These are phyloP conservation scores for Epichloe baconii DNA, from an alignment of 2,329 filamentous ascomycete genomes.

Conservation along the genomic window DNA sequence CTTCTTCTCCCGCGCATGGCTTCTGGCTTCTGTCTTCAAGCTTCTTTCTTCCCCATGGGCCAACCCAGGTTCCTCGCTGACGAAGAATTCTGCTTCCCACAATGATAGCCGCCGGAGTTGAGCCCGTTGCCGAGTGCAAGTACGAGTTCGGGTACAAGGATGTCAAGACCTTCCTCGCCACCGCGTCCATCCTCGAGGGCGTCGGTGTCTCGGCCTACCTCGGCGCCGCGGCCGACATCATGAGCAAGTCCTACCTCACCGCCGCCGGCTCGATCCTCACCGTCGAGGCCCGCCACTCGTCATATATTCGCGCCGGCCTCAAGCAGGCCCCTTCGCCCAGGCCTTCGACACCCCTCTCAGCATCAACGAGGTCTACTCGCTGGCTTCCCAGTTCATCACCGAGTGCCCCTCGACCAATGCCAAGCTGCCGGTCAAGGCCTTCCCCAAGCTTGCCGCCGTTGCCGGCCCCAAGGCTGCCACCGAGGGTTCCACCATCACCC, in stretches of 20 bases:
- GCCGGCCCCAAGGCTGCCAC: conserved; percentile 12
- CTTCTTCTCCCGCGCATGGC: neutral
- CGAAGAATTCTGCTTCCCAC: no score
- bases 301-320: conserved; percentile 41
- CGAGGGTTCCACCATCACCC: conserved; percentile 14
- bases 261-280: conserved; percentile 50
- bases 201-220: conserved; percentile 51
- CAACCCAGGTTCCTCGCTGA: no score
- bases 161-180: conserved; percentile 44
- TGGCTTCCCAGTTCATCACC: conserved; percentile 50
- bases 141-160: conserved; percentile 49
- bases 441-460: conserved; percentile 31
- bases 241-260: conserved; percentile 41
- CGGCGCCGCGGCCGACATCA: conserved; percentile 47
- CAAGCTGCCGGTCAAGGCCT: conserved; percentile 48
- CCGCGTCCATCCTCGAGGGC: conserved; percentile 51
- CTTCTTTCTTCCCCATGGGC: no score
- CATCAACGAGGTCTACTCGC: conserved; percentile 47
- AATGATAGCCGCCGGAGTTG: conserved; percentile 23
- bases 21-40: no score
- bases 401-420: conserved; percentile 42
- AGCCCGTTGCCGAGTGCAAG: conserved; percentile 37
- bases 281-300: conserved; percentile 50
- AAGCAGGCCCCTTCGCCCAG: conserved; percentile 41
- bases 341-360: conserved; percentile 49